Evolutionary conservation across 2,329 filamentous ascomycete species (phyloP), one percentile per base, ranked within the genome.

Genomic region (Colletotrichum spinosum): DNA sequence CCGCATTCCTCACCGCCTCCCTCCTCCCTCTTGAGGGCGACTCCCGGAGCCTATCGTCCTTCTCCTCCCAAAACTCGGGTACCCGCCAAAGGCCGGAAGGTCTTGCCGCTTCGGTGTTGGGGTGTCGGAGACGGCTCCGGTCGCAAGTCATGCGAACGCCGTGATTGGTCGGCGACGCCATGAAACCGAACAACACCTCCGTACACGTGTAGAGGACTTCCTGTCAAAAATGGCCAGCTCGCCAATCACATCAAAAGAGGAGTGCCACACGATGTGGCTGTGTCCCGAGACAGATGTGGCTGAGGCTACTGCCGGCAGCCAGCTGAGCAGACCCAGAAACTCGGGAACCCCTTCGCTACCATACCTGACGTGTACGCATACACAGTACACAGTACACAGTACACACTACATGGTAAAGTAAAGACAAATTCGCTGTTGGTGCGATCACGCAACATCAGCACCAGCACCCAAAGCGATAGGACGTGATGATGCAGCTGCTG

Each of bases 61-160:
- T 25, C 25, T 25, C 44, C 46, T n/a, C 42, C 38, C 46, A 42
- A 58, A 49, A 41, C 7, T 25, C 37, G 25, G 25, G 53, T 64
- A 48, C 34, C 53, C 64, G 54, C 25, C 50, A 44, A 51, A 52
- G 33, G 1, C 58, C 58, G 62, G 58, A 33, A 49, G 52, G 48
- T 41, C 58, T 62, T 67, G 53, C 64, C 60, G 49, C 54, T 65
- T 67, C 49, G 38, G 64, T 63, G 25, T 50, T 67, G 60, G 64
- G 58, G 60, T 13, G 60, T 67, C 59, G 60, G 64, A 59, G 64
- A 67, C 42, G 15, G n/a, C 53, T 67, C 60, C 64, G 59, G 38
- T 34, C 12, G n/a, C 33, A 45, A 13, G n/a, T 6, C 34, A 33
- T 41, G 49, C 49, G 53, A 51, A 44, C 33, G 17, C 44, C 34